Base-by-base conservation (phyloP, 257 asterid genomes). In the Jacaranda copaia region DNA sequence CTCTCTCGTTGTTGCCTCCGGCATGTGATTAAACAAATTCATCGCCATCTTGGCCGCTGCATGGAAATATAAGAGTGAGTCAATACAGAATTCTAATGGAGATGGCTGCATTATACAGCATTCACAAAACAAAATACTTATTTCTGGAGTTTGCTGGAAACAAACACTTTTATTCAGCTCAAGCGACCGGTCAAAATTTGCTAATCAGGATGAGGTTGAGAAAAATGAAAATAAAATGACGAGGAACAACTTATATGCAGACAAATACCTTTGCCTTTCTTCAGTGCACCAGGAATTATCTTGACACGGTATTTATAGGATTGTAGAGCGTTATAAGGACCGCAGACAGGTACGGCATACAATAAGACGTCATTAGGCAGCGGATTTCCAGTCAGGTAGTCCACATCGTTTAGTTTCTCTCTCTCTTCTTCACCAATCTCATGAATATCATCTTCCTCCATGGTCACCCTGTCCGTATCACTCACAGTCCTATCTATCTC, bases 371-470 rank as follows among this genome's bases (percentile, higher is more conserved):
- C 99, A 81, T 78, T 86, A 9, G 88, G 86, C 70, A 89, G 68
- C 20, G 99, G 99, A 77, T 76, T 93, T 83, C 99, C 99, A 20
- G 99, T 95, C 85, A 95, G 87, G 82, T 91, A 95, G 83, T 95
- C 99, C 71, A 88, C 91, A 60, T 95, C 99, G 45, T 89, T 91
- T 66, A 93, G 81, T 81, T 93, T 93, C 78, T 72, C 97, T 77
- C 81, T 95, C 90, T 95, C 99, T 80, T 95, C 99, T 87, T 93
- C 99, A 62, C 96, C 97, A 35, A 95, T 95, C 89, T 95, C 99
- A 40, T 93, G 87, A 79, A 95, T 88, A 79, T 95, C 99, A 51
- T 93, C 98, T 84, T 95, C 99, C 81, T 93, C 99, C 97, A 95
- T 95, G 74, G 81, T 75, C 81, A 90, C 87, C 84, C 56, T 89